A percentile compares a stretch with the other conserved stretches of the same genome.
These are phyloP conservation scores for Rosa persica DNA, from an alignment of 306 rosid species.

Conservation along the genomic window DNA sequence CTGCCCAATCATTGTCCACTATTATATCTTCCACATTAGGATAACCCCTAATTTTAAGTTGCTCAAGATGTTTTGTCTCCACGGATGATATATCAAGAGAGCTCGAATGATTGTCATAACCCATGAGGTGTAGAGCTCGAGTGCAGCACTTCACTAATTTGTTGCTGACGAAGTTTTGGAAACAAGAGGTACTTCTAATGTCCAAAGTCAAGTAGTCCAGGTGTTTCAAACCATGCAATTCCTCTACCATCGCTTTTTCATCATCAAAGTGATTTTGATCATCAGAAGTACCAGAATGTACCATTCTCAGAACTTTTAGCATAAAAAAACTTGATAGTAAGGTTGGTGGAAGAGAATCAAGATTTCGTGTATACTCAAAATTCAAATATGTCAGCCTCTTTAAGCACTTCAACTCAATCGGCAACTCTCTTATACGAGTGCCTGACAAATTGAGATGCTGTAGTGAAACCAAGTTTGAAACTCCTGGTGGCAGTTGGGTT, in stretches of 20 bases:
- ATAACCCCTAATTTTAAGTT: neutral
- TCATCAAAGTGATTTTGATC: neutral
- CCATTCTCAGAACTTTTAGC: neutral
- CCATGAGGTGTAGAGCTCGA: neutral
- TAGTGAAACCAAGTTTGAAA: neutral
- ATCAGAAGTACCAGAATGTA: neutral
- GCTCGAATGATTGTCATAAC: neutral
- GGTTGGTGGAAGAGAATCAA: neutral
- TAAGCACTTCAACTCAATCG: neutral
- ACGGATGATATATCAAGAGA: neutral
- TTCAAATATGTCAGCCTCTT: neutral
- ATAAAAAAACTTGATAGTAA: neutral
- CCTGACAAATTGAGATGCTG: neutral
- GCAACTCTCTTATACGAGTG: neutral
- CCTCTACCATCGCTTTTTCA: neutral
- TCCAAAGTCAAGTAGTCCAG: neutral
- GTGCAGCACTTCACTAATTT: neutral
- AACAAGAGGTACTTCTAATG: neutral
- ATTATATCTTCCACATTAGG: too few species aligned
- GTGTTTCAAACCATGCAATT: neutral
- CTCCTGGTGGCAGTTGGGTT: neutral
- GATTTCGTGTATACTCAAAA: neutral
- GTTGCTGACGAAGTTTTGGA: neutral
- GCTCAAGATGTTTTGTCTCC: neutral
- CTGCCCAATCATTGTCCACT: too few species aligned